phyloP scores from a whole-genome alignment of 1,139 yeast species.

The Arxiozyma slooffiae region DNA sequence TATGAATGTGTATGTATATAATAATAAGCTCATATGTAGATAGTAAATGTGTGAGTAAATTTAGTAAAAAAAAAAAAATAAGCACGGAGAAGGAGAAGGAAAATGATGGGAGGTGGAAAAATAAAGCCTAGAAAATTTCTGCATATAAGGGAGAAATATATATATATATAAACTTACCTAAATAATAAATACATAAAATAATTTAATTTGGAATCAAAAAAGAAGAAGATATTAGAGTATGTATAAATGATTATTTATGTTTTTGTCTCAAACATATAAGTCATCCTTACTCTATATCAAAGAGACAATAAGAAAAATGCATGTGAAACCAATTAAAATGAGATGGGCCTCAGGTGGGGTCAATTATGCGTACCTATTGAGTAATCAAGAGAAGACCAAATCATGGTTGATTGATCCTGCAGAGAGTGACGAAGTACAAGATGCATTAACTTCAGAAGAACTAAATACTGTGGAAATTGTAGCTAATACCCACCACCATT shows the following conservation, averaged over 20 bases:
- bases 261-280: background rate
- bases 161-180: too few species aligned
- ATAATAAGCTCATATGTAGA: too few species aligned
- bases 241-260: too few species aligned
- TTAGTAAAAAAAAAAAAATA: too few species aligned
- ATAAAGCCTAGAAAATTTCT: too few species aligned
- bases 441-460: conserved; percentile 31
- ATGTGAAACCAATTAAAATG: conserved; percentile 74
- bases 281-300: background rate
- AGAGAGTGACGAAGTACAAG: conserved; percentile 52
- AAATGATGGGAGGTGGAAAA: too few species aligned
- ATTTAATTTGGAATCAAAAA: background rate
- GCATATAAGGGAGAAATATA: too few species aligned
- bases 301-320: conserved; percentile 47
- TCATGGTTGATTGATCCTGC: conserved; percentile 94
- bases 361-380: conserved; percentile 73
- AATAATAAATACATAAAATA: too few species aligned
- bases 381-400: conserved; percentile 55
- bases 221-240: background rate
- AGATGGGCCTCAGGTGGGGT: conserved; percentile 86
- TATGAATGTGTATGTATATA: background rate
- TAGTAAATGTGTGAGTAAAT: background rate
- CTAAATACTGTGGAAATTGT: conserved; percentile 51
- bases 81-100: too few species aligned
- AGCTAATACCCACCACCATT: conserved; percentile 92